Conservation (phyloP, 1,139 yeast species). For the Candida mesenterica region DNA sequence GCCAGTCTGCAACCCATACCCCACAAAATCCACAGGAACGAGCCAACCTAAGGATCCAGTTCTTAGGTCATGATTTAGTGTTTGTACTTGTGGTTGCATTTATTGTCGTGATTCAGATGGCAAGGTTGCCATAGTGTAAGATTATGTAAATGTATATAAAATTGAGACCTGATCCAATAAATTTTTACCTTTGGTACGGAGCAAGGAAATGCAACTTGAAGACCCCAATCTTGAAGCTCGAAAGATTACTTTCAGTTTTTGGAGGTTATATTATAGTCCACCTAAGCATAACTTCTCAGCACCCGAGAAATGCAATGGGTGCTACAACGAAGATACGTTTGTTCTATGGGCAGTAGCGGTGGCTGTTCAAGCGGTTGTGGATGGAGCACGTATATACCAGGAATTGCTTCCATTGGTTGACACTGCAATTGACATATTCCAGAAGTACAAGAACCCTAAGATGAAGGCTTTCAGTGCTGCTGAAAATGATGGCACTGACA, state of each 20-base stretch:
- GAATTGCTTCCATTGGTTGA: constrained; percentile 57
- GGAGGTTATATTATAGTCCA: constrained; percentile 49
- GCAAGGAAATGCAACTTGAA: constrained; percentile 15
- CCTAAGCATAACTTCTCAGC: constrained; percentile 42
- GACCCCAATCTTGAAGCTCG: constrained; percentile 56
- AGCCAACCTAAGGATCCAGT: too few relatives aligned
- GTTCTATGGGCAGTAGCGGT: constrained; percentile 71
- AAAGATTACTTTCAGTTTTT: constrained; percentile 40
- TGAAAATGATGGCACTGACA: constrained; percentile 53
- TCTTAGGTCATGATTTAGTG: too few relatives aligned
- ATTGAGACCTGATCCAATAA: too few relatives aligned
- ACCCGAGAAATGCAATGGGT: constrained; percentile 44
- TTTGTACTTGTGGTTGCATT: too few relatives aligned
- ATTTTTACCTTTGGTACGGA: too few relatives aligned
- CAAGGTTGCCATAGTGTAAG: too few relatives aligned
- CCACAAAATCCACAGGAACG: too few relatives aligned
- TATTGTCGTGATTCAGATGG: too few relatives aligned
- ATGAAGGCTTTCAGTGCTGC: constrained; percentile 59
- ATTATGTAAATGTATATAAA: too few relatives aligned
- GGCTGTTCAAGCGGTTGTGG: constrained; percentile 60
- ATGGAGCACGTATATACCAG: constrained; percentile 57
- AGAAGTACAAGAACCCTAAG: constrained; percentile 51
- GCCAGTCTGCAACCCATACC: too few relatives aligned
- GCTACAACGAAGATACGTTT: constrained; percentile 54
- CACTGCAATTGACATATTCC: constrained; percentile 52